phyloP scores from a whole-genome alignment of 2,329 filamentous ascomycete genomes.

The Apiospora rasikravindrae region DNA sequence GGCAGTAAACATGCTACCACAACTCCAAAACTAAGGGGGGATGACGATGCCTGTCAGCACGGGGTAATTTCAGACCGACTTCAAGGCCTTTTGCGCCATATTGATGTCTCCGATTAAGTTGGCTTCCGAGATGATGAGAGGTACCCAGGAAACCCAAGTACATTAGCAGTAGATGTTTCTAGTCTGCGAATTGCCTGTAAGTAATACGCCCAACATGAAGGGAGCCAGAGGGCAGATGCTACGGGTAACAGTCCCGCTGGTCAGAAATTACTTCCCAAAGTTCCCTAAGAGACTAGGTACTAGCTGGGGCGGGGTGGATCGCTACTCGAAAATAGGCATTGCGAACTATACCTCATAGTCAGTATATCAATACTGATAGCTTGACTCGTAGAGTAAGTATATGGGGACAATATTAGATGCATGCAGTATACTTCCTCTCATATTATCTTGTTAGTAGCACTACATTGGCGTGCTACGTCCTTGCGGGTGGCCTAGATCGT shows the following conservation, averaged over 20 bases:
- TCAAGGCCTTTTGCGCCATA: background rate
- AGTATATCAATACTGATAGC: background rate
- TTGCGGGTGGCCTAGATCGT: background rate
- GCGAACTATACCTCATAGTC: background rate
- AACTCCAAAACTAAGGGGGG: background rate
- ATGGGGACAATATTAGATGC: background rate
- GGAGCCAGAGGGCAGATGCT: background rate
- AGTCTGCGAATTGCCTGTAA: background rate
- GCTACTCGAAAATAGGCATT: background rate
- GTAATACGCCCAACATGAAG: background rate
- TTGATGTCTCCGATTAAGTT: background rate
- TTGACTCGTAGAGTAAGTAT: background rate
- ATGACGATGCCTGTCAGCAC: background rate
- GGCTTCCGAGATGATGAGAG: background rate
- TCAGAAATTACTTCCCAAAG: background rate
- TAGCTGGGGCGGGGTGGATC: background rate
- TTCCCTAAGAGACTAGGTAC: too few species aligned
- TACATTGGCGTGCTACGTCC: background rate
- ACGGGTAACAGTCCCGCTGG: background rate
- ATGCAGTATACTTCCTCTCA: too few species aligned
- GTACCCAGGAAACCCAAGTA: background rate
- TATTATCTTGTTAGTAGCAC: background rate
- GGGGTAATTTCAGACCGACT: constrained; percentile 13
- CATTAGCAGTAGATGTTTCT: background rate
- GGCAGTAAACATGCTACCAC: background rate